These are phyloP conservation scores for Aphanomyces astaci DNA, from an alignment of 352 stramenopile species.

Conservation along the genomic window DNA sequence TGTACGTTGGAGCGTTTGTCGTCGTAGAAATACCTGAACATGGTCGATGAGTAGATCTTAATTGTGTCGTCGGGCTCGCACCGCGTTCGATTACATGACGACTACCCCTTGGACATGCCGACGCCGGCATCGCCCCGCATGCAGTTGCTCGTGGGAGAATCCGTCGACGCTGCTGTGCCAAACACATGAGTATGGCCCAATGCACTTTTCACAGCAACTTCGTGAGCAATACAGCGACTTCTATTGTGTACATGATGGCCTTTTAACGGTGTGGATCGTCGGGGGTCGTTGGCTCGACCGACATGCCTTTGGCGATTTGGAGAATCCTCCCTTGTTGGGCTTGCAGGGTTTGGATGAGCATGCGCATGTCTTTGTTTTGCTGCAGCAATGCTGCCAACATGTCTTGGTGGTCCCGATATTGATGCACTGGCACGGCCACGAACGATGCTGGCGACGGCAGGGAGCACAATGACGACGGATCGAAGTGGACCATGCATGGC, in stretches of 20 bases:
- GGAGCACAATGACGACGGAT: neutral
- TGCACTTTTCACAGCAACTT: constrained; percentile 17
- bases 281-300: no score
- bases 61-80: neutral
- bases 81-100: neutral
- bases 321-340: constrained; percentile 11
- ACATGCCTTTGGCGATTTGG: neutral
- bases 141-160: neutral
- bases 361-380: constrained; percentile 14
- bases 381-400: neutral
- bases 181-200: neutral
- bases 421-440: constrained; percentile 1
- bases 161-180: neutral
- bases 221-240: neutral
- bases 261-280: no score
- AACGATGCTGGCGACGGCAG: neutral
- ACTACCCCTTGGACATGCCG: neutral
- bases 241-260: neutral
- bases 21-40: neutral
- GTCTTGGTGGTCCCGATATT: constrained; percentile 16
- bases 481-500: constrained; percentile 9
- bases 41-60: neutral
- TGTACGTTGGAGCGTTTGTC: neutral
- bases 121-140: neutral
- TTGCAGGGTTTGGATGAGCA: constrained; percentile 11